Base-by-base conservation (phyloP, 495 filamentous ascomycete species). In the Entonaema liquescens region DNA sequence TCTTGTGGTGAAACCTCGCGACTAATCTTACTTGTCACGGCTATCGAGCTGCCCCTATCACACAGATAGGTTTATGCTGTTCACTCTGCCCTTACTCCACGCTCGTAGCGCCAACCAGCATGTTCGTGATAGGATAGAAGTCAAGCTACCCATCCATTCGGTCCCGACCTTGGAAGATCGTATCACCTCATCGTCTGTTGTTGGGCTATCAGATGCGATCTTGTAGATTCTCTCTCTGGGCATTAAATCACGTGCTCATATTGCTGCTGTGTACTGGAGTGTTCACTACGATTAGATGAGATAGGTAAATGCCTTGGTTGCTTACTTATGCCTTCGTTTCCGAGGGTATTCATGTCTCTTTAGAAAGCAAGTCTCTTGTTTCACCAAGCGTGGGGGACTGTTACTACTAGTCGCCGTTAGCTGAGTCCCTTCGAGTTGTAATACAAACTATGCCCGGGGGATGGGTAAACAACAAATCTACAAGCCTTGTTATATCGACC, bases 181-280 rank as follows among this genome's bases (percentile, higher is more conserved):
- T 66, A 62, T 53, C 33, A 62, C 62, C 62, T 33, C 44, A n/a
- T 44, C 9, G 12, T 47, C 52, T 44, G 35, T 55, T 44, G 35
- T 38, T 49, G 21, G 17, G 31, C 50, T 58, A 28, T 44, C 8
- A 17, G 15, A 31, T 59, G 36, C 29, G 35, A 42, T 42, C 23
- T 36, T 17, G 55, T 42, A 6, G 23, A 13, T 29, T 44, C 19
- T 36, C 17, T 2, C 33, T 29, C 35, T 65, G 11, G 28, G 36
- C 4, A 35, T 23, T 15, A 21, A 50, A 21, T 31, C 49, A 26
- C 15, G 59, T 25, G 31, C 19, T 26, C 29, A 21, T 58, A 36
- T 52, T 57, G 50, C 15, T 56, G 17, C 29, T 56, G 28, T 47
- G 42, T 19, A 11, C 42, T 47, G 7, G 9, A 19, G 8, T 7